Evolutionary conservation across 148 eudicot genomes (phyloP), one percentile per base, ranked within the genome.

Genomic region (Oxyria digyna): DNA sequence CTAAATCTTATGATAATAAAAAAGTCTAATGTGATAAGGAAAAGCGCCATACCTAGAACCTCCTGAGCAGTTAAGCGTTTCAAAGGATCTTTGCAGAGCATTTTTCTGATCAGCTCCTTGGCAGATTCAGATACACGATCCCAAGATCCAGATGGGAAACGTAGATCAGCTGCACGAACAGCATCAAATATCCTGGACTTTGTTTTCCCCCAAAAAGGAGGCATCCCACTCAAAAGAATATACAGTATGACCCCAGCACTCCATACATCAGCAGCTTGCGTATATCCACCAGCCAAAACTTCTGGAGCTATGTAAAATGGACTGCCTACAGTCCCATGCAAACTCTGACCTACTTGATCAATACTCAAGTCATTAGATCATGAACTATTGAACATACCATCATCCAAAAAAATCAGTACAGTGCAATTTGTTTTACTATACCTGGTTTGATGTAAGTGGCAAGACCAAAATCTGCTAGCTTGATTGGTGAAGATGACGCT

Each of bases 301-400:
- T 91, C 97, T 4, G 97, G 97, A 59, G 97, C 97, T 71, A 91
- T 89, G 78, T 91, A 91, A 69, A 89, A 91, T 23, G 97, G 96
- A 75, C 96, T 91, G 50, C 97, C 97, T 48, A 91, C 97, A 17
- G 88, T 89, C 46, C 97, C 96, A 32, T 85, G 82, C 68, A 91
- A 73, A 42, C 76, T 82, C 72, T 91, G 84, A 27, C 97, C 97
- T 92, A 91, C 71, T 74, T 66, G 70, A 68, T 31, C 35, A 76
- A 62, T 27, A 77, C 67, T 17, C 21, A 71, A 80, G 70, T 27
- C 67, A 73, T 75, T 73, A 35, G 42, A 76, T 1, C 11, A 24
- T n/a, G 1, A 72, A 43, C 24, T 42, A 64, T n/a, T 17, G 2
- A 72, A 42, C 33, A 27, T 49, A 31, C 8, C 46, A n/a, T 17